These are phyloP conservation scores for Xylariaceae sp. DNA, from an alignment of 2,329 filamentous ascomycete genomes.

Conservation along the genomic window DNA sequence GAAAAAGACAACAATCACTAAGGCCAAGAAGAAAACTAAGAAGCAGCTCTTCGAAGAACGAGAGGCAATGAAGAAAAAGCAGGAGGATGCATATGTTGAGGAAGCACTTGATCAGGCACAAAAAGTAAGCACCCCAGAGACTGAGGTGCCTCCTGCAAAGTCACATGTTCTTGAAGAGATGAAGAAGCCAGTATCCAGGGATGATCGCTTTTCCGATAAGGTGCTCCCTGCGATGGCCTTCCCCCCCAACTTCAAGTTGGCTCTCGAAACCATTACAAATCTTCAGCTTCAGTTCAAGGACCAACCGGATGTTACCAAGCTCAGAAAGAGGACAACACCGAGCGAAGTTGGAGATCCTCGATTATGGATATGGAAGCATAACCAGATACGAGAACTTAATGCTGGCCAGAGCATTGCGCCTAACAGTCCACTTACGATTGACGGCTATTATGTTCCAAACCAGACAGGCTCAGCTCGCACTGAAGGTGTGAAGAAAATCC, in stretches of 20 bases:
- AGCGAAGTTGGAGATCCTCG: slow-evolving; percentile 47
- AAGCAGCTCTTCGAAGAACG: slow-evolving; percentile 42
- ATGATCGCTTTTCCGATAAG: slow-evolving; percentile 47
- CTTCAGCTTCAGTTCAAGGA: slow-evolving; percentile 45
- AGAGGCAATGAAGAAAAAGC: slow-evolving; percentile 62
- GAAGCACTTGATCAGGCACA: slow-evolving; percentile 39
- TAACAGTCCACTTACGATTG: slow-evolving; percentile 44
- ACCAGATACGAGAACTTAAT: slow-evolving; percentile 55
- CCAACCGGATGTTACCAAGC: slow-evolving; percentile 45
- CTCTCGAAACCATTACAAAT: slow-evolving; percentile 43
- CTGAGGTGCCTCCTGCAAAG: slow-evolving; percentile 28
- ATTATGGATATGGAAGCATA: slow-evolving; percentile 55
- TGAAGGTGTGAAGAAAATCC: slow-evolving; percentile 90
- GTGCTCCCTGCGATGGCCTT: slow-evolving; percentile 45
- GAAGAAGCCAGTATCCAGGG: slow-evolving; percentile 36
- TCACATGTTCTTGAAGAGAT: slow-evolving; percentile 27
- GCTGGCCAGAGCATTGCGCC: slow-evolving; percentile 34
- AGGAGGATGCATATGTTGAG: slow-evolving; percentile 47
- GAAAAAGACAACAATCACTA: slow-evolving; percentile 49
- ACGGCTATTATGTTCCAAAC: slow-evolving; percentile 79
- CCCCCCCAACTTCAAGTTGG: slow-evolving; percentile 43
- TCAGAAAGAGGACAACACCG: slow-evolving; percentile 45
- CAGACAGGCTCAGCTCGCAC: slow-evolving; percentile 80
- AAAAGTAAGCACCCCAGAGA: slow-evolving; percentile 34
- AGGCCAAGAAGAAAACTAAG: slow-evolving; percentile 54